Evolutionary conservation across 257 asterid species (phyloP).

Genomic region (Penstemon davidsonii): DNA sequence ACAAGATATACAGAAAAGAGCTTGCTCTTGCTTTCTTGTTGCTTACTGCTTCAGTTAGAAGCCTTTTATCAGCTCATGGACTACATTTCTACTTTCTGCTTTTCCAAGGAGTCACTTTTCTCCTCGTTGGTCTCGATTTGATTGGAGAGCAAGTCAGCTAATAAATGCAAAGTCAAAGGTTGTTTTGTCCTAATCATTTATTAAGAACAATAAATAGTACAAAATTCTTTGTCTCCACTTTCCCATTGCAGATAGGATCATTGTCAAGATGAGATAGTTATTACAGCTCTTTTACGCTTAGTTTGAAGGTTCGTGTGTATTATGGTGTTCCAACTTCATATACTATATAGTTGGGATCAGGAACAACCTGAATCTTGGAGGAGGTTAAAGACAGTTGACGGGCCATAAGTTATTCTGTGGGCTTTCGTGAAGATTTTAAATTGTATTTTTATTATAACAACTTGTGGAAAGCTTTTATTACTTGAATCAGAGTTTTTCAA

Average conservation of each 20-base stretch:
- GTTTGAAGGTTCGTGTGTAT: slow-evolving; percentile 28
- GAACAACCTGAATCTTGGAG: slow-evolving; percentile 22
- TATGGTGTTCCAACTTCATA: slow-evolving; percentile 26
- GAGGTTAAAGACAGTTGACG: slow-evolving; percentile 15
- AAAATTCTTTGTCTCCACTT: slow-evolving; percentile 16
- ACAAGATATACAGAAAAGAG: slow-evolving; percentile 71
- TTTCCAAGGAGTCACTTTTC: slow-evolving; percentile 70
- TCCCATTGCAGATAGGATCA: slow-evolving; percentile 34
- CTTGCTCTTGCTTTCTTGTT: slow-evolving; percentile 66
- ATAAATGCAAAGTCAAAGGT: background rate
- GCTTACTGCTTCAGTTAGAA: slow-evolving; percentile 62
- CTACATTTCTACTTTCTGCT: slow-evolving; percentile 78
- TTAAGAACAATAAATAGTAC: slow-evolving; percentile 27
- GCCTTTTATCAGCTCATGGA: slow-evolving; percentile 75
- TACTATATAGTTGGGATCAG: slow-evolving; percentile 33
- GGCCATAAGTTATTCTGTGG: slow-evolving; percentile 34
- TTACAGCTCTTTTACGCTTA: slow-evolving; percentile 21
- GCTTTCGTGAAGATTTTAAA: background rate
- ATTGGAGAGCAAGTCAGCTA: slow-evolving; percentile 69
- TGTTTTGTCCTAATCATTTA: background rate
- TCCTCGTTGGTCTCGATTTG: slow-evolving; percentile 68
- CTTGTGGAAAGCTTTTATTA: background rate
- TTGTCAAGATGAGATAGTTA: slow-evolving; percentile 33
- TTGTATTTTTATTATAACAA: background rate
- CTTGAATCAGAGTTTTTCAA: background rate